Evolutionary conservation across 2,329 filamentous ascomycete genomes (phyloP), one percentile per base, ranked within the genome.

Genomic region (Talaromyces pinophilus): DNA sequence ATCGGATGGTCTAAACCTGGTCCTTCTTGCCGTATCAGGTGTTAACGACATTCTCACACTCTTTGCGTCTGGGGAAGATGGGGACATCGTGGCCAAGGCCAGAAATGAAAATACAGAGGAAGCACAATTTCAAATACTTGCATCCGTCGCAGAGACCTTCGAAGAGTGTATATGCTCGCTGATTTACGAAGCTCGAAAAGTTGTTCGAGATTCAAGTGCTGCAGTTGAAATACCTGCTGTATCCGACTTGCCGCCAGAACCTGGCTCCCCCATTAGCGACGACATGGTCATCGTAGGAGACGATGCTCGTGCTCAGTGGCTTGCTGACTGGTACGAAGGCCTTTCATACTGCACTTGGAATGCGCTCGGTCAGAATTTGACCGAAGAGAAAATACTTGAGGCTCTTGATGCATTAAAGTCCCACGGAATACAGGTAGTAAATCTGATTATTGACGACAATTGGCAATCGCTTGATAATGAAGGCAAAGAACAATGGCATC

Each of bases 271-370:
- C 1, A 66, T 68, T 0, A 78, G 78, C 15, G 77, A 78, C 72
- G 83, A 86, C 67, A 68, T 73, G 6, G 75, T 78, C 2, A 33
- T 78, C 78, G 78, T 70, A 72, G 82, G 64, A 76, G 86, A 70
- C 72, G 79, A 66, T 46, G 71, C 72, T 6, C 68, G 78, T 80
- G 71, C 73, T 13, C 78, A 82, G 74, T 97, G 92, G 92, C 81
- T 92, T 59, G 88, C 95, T 69, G 88, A 91, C 67, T 97, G 93
- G 93, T 93, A 93, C 74, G 95, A 98, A 76, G 92, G 93, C 0
- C 82, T 99, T 44, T 92, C 93, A 0, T 99, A 95, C 75, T 99
- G 95, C 76, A 99, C 95, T 0, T 99, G 95, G 95, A 99, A 98
- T 74, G 91, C 89, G 0, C 83, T 99, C 0, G 95, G 95, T 0